A percentile compares a stretch with the other conserved stretches of the same genome.
Evolutionary conservation across 2,329 filamentous ascomycete species (phyloP).

Genomic region (Apiospora malaysiana): DNA sequence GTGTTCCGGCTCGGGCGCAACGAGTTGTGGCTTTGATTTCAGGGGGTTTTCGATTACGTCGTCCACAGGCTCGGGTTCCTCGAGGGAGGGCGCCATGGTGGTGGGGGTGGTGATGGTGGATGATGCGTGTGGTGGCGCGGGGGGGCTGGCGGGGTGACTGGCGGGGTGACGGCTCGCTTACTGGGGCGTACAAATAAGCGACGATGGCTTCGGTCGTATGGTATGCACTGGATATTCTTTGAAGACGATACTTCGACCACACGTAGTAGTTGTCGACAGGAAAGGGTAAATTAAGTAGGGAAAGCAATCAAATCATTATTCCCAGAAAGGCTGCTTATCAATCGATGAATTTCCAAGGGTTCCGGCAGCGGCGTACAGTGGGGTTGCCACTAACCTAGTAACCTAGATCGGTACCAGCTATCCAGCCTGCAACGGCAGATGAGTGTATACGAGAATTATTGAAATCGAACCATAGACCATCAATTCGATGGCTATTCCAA

Average conservation of each 20-base stretch:
- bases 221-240: neutral
- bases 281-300: neutral
- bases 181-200: neutral
- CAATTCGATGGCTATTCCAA: too few species aligned
- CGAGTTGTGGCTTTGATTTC: conserved; percentile 80
- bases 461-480: too few species aligned
- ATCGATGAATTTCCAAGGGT: neutral
- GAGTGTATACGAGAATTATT: too few species aligned
- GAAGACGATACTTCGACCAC: too few species aligned
- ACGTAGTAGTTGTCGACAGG: neutral
- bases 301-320: neutral
- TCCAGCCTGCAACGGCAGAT: too few species aligned
- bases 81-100: conserved; percentile 80
- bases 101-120: neutral
- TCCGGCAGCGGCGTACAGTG: conserved; percentile 12
- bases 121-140: neutral
- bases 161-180: neutral
- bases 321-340: neutral
- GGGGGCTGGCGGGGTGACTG: neutral
- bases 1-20: conserved; percentile 95
- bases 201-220: neutral
- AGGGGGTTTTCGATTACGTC: conserved; percentile 78
- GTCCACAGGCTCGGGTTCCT: conserved; percentile 69
- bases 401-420: too few species aligned
- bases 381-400: neutral